Conservation (phyloP, 1,284 basidiomycete genomes). For the Anthracocystis panici-leucophaei region DNA sequence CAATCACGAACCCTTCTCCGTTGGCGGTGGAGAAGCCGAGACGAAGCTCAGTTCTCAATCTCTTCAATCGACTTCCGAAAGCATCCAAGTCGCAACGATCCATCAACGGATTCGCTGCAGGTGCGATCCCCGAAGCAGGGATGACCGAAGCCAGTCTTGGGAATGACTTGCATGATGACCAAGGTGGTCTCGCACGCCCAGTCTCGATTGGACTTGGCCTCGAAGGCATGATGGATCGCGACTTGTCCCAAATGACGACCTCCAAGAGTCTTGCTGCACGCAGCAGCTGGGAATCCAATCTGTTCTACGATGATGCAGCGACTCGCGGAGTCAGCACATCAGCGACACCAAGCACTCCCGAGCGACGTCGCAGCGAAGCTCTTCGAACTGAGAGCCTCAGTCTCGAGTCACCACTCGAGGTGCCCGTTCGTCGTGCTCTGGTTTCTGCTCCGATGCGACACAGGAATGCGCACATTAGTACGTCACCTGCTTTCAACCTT, state of each 20-base stretch:
- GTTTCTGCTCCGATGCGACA: slow-evolving; percentile 53
- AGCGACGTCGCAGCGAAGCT: slow-evolving; percentile 23
- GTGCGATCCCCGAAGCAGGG: background rate
- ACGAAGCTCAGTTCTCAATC: slow-evolving; percentile 32
- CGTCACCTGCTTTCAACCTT: slow-evolving; percentile 58
- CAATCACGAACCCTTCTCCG: slow-evolving; percentile 37
- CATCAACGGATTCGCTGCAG: slow-evolving; percentile 21
- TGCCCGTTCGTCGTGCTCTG: slow-evolving; percentile 49
- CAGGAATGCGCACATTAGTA: slow-evolving; percentile 58
- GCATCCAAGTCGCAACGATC: slow-evolving; percentile 20
- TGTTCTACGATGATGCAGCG: slow-evolving; percentile 51
- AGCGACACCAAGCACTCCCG: slow-evolving; percentile 28
- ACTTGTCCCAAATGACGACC: slow-evolving; percentile 48
- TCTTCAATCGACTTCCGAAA: slow-evolving; percentile 23
- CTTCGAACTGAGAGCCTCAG: slow-evolving; percentile 21
- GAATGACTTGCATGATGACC: background rate
- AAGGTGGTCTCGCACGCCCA: slow-evolving; percentile 17
- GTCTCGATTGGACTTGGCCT: slow-evolving; percentile 42
- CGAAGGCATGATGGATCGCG: slow-evolving; percentile 38
- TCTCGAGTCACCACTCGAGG: slow-evolving; percentile 44
- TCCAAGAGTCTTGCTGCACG: slow-evolving; percentile 44
- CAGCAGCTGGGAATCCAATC: slow-evolving; percentile 57
- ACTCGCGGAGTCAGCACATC: slow-evolving; percentile 30
- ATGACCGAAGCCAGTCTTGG: slow-evolving; percentile 9
- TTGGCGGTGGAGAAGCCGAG: slow-evolving; percentile 32